A percentile compares a stretch with the other conserved stretches of the same genome.
These are phyloP conservation scores for Ophiostoma tasmaniense DNA, from an alignment of 2,329 filamentous ascomycete genomes.

Conservation along the genomic window DNA sequence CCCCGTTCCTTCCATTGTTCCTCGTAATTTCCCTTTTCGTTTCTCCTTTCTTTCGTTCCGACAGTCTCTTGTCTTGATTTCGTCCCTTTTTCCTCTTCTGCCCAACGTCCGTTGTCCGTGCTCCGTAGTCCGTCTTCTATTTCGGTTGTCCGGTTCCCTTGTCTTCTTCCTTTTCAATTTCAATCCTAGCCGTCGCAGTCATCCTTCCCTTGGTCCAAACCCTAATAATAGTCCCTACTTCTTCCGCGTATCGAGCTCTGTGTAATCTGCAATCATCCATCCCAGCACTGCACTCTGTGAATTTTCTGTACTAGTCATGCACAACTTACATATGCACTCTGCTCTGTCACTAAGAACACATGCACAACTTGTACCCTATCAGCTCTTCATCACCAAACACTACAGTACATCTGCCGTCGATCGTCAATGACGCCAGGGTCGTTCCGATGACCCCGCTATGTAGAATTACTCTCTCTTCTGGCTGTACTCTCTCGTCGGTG, in stretches of 20 bases:
- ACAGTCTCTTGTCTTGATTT: neutral
- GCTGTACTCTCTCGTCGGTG: too few relatives aligned
- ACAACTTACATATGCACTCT: neutral
- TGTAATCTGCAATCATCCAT: neutral
- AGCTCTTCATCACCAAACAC: neutral
- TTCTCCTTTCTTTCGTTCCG: neutral
- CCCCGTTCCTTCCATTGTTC: neutral
- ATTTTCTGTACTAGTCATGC: neutral
- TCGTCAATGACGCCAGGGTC: neutral
- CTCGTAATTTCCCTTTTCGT: neutral
- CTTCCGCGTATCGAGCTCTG: neutral
- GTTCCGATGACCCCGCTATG: neutral
- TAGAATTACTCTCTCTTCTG: neutral
- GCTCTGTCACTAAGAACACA: too few relatives aligned
- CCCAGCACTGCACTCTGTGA: neutral
- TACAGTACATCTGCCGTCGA: neutral
- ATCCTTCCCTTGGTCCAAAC: neutral
- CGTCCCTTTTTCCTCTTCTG: neutral
- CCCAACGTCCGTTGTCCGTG: neutral
- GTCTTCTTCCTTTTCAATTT: neutral
- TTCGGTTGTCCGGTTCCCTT: too few relatives aligned
- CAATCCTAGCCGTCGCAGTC: too few relatives aligned
- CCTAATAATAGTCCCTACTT: neutral
- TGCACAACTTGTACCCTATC: too few relatives aligned
- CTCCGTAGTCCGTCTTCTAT: neutral